Evolutionary conservation across 495 filamentous ascomycete species (phyloP).

Genomic region (Xylaria bambusicola): DNA sequence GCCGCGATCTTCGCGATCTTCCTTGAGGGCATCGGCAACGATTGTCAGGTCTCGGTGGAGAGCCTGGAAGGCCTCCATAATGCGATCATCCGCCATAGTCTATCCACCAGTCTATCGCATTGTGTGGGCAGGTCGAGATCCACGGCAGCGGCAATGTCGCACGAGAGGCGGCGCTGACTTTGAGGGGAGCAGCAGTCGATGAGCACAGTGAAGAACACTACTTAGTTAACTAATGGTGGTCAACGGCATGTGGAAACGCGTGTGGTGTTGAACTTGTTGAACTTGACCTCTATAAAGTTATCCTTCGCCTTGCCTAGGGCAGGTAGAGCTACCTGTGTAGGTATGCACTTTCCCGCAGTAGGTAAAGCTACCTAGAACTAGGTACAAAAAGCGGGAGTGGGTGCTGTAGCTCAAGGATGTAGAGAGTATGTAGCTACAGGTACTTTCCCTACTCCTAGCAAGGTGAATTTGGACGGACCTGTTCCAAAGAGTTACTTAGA

Average conservation of each 20-base stretch:
- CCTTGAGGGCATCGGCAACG: slow-evolving; percentile 56
- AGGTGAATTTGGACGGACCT: neutral
- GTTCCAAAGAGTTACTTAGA: neutral
- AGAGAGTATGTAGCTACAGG: no score
- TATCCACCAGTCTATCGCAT: slow-evolving; percentile 29
- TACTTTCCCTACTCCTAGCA: no score
- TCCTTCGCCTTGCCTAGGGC: neutral
- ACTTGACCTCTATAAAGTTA: slow-evolving; percentile 4
- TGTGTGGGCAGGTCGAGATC: slow-evolving; percentile 18
- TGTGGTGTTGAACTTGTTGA: slow-evolving; percentile 1
- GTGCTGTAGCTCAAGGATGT: no score
- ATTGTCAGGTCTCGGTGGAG: slow-evolving; percentile 77
- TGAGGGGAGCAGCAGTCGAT: slow-evolving; percentile 3
- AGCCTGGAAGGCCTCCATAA: slow-evolving; percentile 68
- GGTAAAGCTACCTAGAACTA: neutral
- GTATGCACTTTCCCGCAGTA: neutral
- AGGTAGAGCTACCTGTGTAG: neutral
- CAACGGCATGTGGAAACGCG: neutral
- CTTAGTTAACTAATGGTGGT: neutral
- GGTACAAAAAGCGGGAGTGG: neutral
- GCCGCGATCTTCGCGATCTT: slow-evolving; percentile 62
- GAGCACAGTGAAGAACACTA: neutral
- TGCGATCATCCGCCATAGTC: slow-evolving; percentile 66
- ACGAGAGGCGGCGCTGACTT: slow-evolving; percentile 6
- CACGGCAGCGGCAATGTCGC: slow-evolving; percentile 16